Evolutionary conservation across 139 green algal genomes (phyloP).

Genomic region (Chlorella ohadii): DNA sequence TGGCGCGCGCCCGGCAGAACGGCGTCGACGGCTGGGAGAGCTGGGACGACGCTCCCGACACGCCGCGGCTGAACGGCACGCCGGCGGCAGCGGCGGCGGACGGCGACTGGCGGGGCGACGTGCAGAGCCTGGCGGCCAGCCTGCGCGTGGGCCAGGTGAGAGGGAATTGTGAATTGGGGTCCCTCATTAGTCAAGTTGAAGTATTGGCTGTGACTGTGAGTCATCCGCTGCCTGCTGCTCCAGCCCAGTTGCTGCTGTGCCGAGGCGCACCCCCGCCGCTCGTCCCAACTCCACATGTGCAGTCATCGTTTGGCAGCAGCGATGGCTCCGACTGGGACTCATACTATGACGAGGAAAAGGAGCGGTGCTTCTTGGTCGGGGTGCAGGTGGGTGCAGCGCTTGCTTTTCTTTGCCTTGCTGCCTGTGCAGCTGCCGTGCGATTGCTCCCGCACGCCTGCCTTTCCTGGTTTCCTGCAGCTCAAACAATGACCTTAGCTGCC

Average conservation of each 20-base stretch:
- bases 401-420: no score
- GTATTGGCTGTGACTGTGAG: no score
- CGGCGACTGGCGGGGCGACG: slow-evolving; percentile 8
- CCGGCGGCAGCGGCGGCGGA: not conserved
- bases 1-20: not conserved
- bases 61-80: not conserved
- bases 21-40: slow-evolving; percentile 6
- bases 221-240: no score
- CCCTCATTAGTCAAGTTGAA: no score
- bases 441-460: no score
- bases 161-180: no score
- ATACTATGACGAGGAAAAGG: not conserved
- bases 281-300: not conserved
- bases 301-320: not conserved
- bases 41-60: slow-evolving; percentile 27
- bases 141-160: slow-evolving; percentile 24
- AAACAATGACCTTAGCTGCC: no score
- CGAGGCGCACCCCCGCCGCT: no score
- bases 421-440: no score
- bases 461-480: no score
- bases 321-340: slow-evolving; percentile 12
- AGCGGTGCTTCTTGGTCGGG: slow-evolving; percentile 31
- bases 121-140: slow-evolving; percentile 14
- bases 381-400: not conserved
- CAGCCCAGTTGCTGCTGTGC: no score